Evolutionary conservation across 2,329 filamentous ascomycete species (phyloP), one percentile per base, ranked within the genome.

Genomic region (Nakataea oryzae): DNA sequence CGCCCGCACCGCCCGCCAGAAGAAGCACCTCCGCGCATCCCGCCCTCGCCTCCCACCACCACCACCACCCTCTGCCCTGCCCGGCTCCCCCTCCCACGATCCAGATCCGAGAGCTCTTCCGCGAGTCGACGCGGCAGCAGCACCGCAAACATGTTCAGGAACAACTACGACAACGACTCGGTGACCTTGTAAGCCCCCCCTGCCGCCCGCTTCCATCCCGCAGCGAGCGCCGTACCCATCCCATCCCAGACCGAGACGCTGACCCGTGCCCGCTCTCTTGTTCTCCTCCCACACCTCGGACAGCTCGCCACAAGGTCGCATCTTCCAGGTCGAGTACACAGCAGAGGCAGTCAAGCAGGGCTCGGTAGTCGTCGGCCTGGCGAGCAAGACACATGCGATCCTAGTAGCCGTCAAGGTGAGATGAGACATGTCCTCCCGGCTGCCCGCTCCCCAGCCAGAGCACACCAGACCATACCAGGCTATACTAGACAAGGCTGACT

Each of bases 91-190:
- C 21, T 59, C 21, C 41, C 17, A 30, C 30, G 30, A 50, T 9
- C 8, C 41, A 17, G 17, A 50, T 21, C 17, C 21, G 17, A 50
- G n/a, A 12, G 14, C 24, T 17, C 47, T 13, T 56, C 24, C 24
- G n/a, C 24, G 24, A 56, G 24, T 28, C 27, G 54, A 28, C 54
- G 54, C 54, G 27, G 54, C 27, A 28, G 27, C 29, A 13, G 29
- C 56, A 50, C 57, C 62, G 70, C 67, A 83, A 87, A 73, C 73
- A 97, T 99, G 95, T 99, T 99, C 81, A 86, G 95, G 79, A 99
- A 99, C 84, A 97, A 97, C 80, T 99, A 99, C 84, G 95, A 99
- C 82, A 99, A 99, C 86, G 95, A 99, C 79, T 96, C 93, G 66
- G 93, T 97, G 79, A 99, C 95, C 79, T 99, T 97, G 92, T 96